Evolutionary conservation across 1,284 basidiomycete species (phyloP).

Genomic region (Mycosarcoma mackinlayi): DNA sequence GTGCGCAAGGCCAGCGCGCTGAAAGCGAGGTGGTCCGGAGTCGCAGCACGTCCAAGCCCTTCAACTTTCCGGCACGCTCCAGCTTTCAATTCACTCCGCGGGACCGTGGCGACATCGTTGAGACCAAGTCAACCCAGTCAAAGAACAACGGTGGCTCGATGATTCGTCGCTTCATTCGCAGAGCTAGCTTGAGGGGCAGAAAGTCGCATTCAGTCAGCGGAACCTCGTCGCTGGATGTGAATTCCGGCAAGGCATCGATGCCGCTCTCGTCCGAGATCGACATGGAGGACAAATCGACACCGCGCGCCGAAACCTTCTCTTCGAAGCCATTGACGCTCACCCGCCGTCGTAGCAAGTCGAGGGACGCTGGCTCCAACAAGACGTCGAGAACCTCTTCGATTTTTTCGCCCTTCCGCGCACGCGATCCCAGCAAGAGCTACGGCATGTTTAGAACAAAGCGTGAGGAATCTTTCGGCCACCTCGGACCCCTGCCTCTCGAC

Average conservation of each 20-base stretch:
- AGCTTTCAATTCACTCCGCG: conserved; percentile 31
- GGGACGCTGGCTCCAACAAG: conserved; percentile 18
- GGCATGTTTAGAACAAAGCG: conserved; percentile 10
- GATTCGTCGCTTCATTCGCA: conserved; percentile 44
- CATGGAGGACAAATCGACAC: conserved; percentile 13
- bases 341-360: conserved; percentile 35
- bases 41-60: conserved; percentile 30
- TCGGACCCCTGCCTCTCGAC: conserved; percentile 24
- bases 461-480: conserved; percentile 36
- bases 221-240: conserved; percentile 2
- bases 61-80: conserved; percentile 34
- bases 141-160: conserved; percentile 29
- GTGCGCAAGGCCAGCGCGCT: conserved; percentile 38
- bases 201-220: conserved; percentile 39
- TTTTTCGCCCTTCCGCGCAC: conserved; percentile 45
- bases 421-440: conserved; percentile 20
- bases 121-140: background rate
- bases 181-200: conserved; percentile 39
- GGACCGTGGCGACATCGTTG: conserved; percentile 18
- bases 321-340: conserved; percentile 8
- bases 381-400: conserved; percentile 20
- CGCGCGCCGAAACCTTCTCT: conserved; percentile 19
- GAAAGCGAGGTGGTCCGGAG: conserved; percentile 42
- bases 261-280: conserved; percentile 21
- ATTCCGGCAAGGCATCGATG: conserved; percentile 15